A percentile compares a stretch with the other conserved stretches of the same genome.
Conservation (phyloP, 2,329 filamentous ascomycete genomes). For the Phaeophleospora eucalypticola region DNA sequence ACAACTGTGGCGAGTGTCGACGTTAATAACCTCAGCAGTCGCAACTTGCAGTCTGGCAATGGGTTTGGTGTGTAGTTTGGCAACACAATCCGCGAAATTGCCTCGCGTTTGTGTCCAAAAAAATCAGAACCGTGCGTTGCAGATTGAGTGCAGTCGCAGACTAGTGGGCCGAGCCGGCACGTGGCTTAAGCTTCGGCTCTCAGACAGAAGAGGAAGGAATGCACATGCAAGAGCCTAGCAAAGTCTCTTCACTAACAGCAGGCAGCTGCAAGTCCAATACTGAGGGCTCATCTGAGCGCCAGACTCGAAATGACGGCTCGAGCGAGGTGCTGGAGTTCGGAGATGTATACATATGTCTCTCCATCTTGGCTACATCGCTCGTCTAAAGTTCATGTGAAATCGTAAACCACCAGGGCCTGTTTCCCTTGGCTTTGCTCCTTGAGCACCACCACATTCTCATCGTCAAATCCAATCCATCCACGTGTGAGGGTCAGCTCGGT, state of each 20-base stretch:
- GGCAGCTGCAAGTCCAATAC: no score
- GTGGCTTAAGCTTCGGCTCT: background rate
- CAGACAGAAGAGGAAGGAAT: background rate
- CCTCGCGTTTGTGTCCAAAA: no score
- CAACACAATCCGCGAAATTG: no score
- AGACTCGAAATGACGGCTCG: background rate
- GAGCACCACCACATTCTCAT: constrained; percentile 84
- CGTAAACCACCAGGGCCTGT: constrained; percentile 76
- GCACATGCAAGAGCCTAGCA: background rate
- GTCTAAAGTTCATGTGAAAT: constrained; percentile 62
- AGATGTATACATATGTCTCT: background rate
- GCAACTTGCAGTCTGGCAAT: no score
- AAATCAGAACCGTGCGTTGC: background rate
- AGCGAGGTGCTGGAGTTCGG: background rate
- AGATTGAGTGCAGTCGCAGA: background rate
- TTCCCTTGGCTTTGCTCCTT: constrained; percentile 65
- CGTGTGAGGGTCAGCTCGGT: constrained; percentile 41
- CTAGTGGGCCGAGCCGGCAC: background rate
- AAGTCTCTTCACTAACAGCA: no score
- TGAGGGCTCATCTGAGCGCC: no score
- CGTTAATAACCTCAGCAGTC: no score
- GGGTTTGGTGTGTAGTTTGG: no score
- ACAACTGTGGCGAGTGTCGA: no score
- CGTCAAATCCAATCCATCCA: constrained; percentile 80
- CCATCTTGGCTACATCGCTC: background rate